These are phyloP conservation scores for Ensete glaucum DNA, from an alignment of 176 grass and related monocot species.

Conservation along the genomic window DNA sequence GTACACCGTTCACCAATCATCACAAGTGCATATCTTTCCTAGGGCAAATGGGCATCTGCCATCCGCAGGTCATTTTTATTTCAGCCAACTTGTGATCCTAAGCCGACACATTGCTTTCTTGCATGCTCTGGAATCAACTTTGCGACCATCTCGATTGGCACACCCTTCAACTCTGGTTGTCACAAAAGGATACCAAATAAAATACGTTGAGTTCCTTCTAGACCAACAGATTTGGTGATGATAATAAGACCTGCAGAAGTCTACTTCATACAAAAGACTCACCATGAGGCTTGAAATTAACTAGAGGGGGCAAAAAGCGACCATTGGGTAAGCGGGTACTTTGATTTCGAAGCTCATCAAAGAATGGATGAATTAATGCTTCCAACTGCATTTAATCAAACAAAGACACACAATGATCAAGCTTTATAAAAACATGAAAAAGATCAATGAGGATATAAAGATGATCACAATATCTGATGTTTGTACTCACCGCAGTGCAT, in stretches of 20 bases:
- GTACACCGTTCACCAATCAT: not conserved
- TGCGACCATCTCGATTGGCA: constrained; percentile 35
- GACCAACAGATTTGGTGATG: not conserved
- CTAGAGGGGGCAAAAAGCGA: constrained; percentile 57
- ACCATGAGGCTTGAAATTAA: constrained; percentile 76
- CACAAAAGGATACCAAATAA: constrained; percentile 7
- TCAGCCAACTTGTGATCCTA: constrained; percentile 39
- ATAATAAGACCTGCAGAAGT: not conserved
- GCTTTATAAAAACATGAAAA: not conserved
- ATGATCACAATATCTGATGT: not conserved
- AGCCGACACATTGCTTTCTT: constrained; percentile 62
- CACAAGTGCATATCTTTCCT: too few relatives aligned
- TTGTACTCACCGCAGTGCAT: constrained; percentile 58
- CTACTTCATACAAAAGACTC: not conserved
- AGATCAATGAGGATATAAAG: not conserved
- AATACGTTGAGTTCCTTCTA: not conserved
- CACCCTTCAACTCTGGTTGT: constrained; percentile 70
- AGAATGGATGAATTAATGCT: constrained; percentile 67
- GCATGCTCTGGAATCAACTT: constrained; percentile 93
- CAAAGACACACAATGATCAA: not conserved
- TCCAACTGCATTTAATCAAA: constrained; percentile 40
- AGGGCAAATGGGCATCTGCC: too few relatives aligned
- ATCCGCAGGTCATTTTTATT: not conserved
- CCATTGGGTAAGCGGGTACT: constrained; percentile 57
- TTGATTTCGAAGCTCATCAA: constrained; percentile 70